phyloP scores from a whole-genome alignment of 441 rosid species.

The Populus hybrid region DNA sequence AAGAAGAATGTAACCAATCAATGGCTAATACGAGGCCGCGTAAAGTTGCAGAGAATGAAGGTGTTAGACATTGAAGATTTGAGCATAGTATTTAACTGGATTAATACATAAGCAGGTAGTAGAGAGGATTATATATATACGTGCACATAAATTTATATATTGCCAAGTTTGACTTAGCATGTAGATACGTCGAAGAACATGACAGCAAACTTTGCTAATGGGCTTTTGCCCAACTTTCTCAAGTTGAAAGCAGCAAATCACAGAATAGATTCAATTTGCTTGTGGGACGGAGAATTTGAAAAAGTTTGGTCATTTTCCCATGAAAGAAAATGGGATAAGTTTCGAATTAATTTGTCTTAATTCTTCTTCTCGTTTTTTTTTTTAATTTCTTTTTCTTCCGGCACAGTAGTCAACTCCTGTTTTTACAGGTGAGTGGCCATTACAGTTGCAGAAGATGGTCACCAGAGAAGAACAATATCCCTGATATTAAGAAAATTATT shows the following conservation, averaged over 20 bases:
- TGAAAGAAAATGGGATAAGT: not conserved
- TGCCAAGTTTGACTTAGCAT: constrained; percentile 36
- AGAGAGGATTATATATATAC: no score
- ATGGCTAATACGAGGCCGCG: not conserved
- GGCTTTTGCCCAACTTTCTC: constrained; percentile 41
- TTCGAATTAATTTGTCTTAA: no score
- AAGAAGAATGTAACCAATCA: not conserved
- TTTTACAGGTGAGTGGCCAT: not conserved
- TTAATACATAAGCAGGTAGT: no score
- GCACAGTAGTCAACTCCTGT: not conserved
- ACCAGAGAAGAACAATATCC: not conserved
- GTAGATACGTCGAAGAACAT: constrained; percentile 18
- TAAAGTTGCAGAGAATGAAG: constrained; percentile 13
- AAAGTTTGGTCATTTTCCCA: constrained; percentile 21
- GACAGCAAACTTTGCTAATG: constrained; percentile 33
- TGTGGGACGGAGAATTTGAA: constrained; percentile 17
- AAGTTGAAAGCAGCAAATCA: constrained; percentile 22
- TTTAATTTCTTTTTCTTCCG: not conserved
- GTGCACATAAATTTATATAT: not conserved
- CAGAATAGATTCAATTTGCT: constrained; percentile 23
- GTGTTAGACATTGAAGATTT: constrained; percentile 1
- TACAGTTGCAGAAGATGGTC: not conserved
- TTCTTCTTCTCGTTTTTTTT: no score
- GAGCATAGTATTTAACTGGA: constrained; percentile 4
- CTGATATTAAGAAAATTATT: not conserved